Percentiles rank a stretch among this genome's conserved stretches.
Evolutionary conservation across 2,329 filamentous ascomycete species (phyloP).

Genomic region (Pyrenochaeta sp.): DNA sequence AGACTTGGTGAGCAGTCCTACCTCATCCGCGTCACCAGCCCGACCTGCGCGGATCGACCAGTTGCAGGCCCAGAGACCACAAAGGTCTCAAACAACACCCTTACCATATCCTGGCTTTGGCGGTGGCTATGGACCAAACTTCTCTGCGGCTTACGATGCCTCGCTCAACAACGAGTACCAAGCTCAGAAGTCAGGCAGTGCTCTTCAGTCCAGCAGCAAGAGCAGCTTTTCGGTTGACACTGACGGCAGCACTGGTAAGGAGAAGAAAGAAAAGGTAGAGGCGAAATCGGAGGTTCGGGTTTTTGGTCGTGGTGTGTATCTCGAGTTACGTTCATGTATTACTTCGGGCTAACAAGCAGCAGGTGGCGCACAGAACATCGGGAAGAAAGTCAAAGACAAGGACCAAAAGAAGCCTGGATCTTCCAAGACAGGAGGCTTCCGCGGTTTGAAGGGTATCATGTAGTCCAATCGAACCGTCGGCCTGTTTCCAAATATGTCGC

Average conservation of each 20-base stretch:
- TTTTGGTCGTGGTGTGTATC: conserved; percentile 63
- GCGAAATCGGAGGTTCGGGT: conserved; percentile 60
- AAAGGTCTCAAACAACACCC: conserved; percentile 26
- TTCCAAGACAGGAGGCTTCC: conserved; percentile 49
- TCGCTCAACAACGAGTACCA: conserved; percentile 39
- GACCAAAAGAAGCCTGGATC: conserved; percentile 55
- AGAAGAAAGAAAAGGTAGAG: conserved; percentile 56
- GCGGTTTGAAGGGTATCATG: conserved; percentile 52
- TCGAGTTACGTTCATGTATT: not conserved
- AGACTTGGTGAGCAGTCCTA: conserved; percentile 31
- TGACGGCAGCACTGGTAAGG: conserved; percentile 43
- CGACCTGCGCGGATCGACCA: conserved; percentile 42
- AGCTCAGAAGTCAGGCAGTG: conserved; percentile 18
- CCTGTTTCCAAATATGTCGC: not conserved
- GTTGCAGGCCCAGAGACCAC: conserved; percentile 28
- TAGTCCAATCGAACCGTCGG: conserved; percentile 7
- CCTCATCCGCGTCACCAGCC: conserved; percentile 24
- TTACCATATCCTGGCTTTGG: conserved; percentile 35
- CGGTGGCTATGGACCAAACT: conserved; percentile 35
- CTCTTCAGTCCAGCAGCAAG: conserved; percentile 45
- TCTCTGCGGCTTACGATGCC: conserved; percentile 41
- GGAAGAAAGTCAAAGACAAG: conserved; percentile 62
- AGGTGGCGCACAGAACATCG: conserved; percentile 64
- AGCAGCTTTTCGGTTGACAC: conserved; percentile 53
- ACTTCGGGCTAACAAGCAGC: conserved; percentile 35